Evolutionary conservation across 2,329 filamentous ascomycete genomes (phyloP), one percentile per base, ranked within the genome.

Genomic region (Arthrobotrys megalospora): DNA sequence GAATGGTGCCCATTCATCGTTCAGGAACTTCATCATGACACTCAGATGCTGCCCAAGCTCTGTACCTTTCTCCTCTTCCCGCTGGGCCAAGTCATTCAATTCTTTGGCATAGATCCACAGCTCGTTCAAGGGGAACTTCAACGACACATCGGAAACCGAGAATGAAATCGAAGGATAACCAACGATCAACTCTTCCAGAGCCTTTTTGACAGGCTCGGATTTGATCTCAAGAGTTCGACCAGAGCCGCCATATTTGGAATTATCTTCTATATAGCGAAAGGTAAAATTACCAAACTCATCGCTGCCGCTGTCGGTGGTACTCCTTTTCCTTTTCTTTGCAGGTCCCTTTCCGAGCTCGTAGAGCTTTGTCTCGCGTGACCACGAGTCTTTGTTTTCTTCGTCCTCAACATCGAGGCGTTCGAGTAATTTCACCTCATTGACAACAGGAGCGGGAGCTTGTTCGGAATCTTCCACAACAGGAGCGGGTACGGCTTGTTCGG

Each of bases 11-110:
- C 50, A 69, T 28, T 69, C 65, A 3, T 69, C 5, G 5, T 43
- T 69, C 32, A 69, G 36, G 12, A 69, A 69, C 6, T 16, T 47
- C 65, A 69, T 55, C 4, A 69, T 21, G 10, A 43, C 38, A 69
- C 36, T 16, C 0, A 69, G 43, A 21, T 55, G 53, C 16, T 60
- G 53, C 10, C 50, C 53, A 11, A 69, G 32, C 14, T 58, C 50
- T 12, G 36, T 69, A 5, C 32, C 43, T 11, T 60, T 69, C 14
- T 34, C 36, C 21, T 69, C 21, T 16, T 69, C 65, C 19, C 38
- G 32, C n/a, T 69, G 21, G n/a, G 50, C 36, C 16, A 60, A 19
- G 8, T 43, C 65, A 21, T 69, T 69, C 38, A 69, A 28, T 28
- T 69, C 19, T 10, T 69, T 34, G n/a, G 34, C 16, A 16, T 43